Evolutionary conservation across 2,329 filamentous ascomycete genomes (phyloP), one percentile per base, ranked within the genome.

Genomic region (Hawksworthiomyces lignivorus): DNA sequence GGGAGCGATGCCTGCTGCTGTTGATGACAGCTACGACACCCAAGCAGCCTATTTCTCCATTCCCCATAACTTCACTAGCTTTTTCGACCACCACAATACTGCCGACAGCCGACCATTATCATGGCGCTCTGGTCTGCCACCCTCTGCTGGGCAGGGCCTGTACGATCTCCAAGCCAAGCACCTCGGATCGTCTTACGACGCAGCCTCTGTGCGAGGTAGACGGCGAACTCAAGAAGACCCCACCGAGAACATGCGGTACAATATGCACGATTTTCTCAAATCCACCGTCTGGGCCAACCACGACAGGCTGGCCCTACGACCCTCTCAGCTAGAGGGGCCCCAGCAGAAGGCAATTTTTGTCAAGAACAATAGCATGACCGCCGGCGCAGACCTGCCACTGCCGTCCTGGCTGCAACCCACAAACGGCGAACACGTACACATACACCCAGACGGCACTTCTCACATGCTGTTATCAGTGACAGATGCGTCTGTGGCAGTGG

Each of bases 391-490:
- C 7, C 7, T 6, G 15, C 10, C 39, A 5, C n/a, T 31, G 24
- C 36, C 17, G 39, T n/a, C 18, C 44, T 50, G 11, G 34, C 17
- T 32, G 50, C 52, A 21, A 43, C 55, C 31, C 28, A 48, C 53
- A 7, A 40, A 27, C 9, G 60, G 60, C 15, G 65, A 68, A 51
- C 55, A 60, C 12, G 51, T 55, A 2, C 65, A 69, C 45, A 50
- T 63, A 15, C 63, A 68, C 43, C 45, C 46, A 8, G 65, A 68
- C 45, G 60, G 62, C 12, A 64, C 60, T 43, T 47, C 60, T 9
- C 65, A 69, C 47, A 42, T 64, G 22, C 54, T 57, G 3, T 50
- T 68, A 19, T 61, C 59, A 37, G 52, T 62, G 14, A 54, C 51
- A 2, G 65, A 69, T 39, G 64, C 64, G 1, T 54, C 58, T 35